A percentile compares a stretch with the other conserved stretches of the same genome.
Evolutionary conservation across 148 eudicot species (phyloP).

Genomic region (Agrostemma githago): DNA sequence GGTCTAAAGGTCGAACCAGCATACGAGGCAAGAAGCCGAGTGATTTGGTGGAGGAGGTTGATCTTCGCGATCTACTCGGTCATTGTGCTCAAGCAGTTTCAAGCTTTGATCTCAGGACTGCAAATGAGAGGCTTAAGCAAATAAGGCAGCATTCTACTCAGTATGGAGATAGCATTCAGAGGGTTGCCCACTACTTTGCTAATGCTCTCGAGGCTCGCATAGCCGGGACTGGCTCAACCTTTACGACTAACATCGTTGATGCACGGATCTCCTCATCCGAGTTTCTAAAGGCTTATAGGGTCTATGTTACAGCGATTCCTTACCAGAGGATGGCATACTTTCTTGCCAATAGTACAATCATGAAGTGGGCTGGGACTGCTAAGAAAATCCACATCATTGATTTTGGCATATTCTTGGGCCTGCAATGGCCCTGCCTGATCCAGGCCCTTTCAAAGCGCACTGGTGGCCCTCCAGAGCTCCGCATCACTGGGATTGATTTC

Average conservation of each 20-base stretch:
- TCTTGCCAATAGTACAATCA: constrained; percentile 26
- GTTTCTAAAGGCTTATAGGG: constrained; percentile 31
- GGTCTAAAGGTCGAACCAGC: constrained; percentile 20
- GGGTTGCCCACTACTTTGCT: constrained; percentile 47
- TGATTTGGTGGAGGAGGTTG: constrained; percentile 33
- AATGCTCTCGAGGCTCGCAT: constrained; percentile 50
- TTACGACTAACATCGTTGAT: constrained; percentile 19
- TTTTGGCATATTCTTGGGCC: constrained; percentile 37
- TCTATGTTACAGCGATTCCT: constrained; percentile 32
- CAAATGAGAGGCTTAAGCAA: constrained; percentile 36
- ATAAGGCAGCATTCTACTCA: constrained; percentile 40
- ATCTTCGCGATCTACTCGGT: constrained; percentile 38
- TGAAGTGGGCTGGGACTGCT: constrained; percentile 27
- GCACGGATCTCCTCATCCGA: constrained; percentile 29
- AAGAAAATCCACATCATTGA: constrained; percentile 40
- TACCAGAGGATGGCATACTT: constrained; percentile 27
- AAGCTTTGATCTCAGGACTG: constrained; percentile 34
- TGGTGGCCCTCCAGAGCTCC: constrained; percentile 36
- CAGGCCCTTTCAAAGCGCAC: constrained; percentile 29
- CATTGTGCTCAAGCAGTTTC: constrained; percentile 51
- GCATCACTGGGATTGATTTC: constrained; percentile 44
- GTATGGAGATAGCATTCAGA: constrained; percentile 39
- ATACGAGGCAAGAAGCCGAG: constrained; percentile 29
- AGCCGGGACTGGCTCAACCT: constrained; percentile 37
- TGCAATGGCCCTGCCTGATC: constrained; percentile 45